These are phyloP conservation scores for Aspergillus indologenus DNA, from an alignment of 495 filamentous ascomycete genomes.

Conservation along the genomic window DNA sequence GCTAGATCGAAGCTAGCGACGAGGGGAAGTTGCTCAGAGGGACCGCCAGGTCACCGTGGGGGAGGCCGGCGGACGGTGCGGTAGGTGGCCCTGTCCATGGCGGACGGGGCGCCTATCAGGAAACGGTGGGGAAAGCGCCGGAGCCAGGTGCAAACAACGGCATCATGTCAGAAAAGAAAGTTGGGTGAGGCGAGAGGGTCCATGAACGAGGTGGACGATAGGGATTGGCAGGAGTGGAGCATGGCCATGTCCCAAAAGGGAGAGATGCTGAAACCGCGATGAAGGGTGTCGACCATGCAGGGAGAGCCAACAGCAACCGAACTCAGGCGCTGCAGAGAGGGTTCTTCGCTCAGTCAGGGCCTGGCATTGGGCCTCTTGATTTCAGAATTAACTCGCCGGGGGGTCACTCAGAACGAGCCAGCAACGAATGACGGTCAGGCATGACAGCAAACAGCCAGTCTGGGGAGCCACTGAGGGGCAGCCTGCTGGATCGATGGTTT, in stretches of 20 bases:
- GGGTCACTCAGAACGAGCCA: constrained; percentile 14
- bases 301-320: background rate
- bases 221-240: constrained; percentile 20
- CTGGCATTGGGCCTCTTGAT: background rate
- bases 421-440: constrained; percentile 17
- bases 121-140: constrained; percentile 21
- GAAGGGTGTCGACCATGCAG: background rate
- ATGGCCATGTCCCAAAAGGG: constrained; percentile 11
- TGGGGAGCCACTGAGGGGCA: constrained; percentile 19
- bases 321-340: background rate
- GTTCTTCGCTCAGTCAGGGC: background rate
- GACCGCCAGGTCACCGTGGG: constrained; percentile 42
- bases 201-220: constrained; percentile 17
- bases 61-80: constrained; percentile 24
- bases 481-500: constrained; percentile 17
- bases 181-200: constrained; percentile 22
- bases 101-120: constrained; percentile 20
- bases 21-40: constrained; percentile 18
- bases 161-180: constrained; percentile 18
- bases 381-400: background rate
- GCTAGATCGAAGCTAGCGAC: constrained; percentile 28
- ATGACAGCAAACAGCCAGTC: constrained; percentile 12
- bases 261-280: constrained; percentile 14
- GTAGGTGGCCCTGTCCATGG: constrained; percentile 21
- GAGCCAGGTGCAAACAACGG: constrained; percentile 17